Evolutionary conservation across 495 filamentous ascomycete genomes (phyloP).

Genomic region (Podospora pseudopauciseta): DNA sequence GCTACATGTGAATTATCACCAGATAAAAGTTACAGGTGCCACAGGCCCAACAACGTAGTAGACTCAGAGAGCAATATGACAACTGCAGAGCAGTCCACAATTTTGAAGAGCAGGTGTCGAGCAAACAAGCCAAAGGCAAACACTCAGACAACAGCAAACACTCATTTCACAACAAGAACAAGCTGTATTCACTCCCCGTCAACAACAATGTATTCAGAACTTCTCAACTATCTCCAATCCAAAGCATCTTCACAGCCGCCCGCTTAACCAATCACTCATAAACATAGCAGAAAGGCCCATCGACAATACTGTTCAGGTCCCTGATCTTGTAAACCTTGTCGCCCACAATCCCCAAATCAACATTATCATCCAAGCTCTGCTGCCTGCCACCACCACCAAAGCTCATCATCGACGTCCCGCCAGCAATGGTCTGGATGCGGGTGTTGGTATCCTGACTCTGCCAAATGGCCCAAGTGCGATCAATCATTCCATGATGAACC

Average conservation of each 20-base stretch:
- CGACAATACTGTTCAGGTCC: constrained; percentile 43
- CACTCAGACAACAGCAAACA: too few relatives aligned
- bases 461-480: constrained; percentile 67
- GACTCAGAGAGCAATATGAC: not conserved
- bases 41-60: not conserved
- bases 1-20: not conserved
- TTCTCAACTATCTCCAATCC: not conserved
- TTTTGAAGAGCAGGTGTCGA: too few relatives aligned
- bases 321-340: constrained; percentile 40
- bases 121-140: too few relatives aligned
- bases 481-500: constrained; percentile 65
- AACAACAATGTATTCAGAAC: not conserved
- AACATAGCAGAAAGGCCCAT: constrained; percentile 51
- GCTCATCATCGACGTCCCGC: constrained; percentile 39
- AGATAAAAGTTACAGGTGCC: not conserved
- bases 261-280: constrained; percentile 36
- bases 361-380: constrained; percentile 40
- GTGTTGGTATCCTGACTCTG: constrained; percentile 45
- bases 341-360: constrained; percentile 42
- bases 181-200: not conserved
- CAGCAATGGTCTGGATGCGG: constrained; percentile 34
- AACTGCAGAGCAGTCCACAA: too few relatives aligned
- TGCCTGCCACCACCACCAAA: constrained; percentile 30
- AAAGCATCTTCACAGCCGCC: too few relatives aligned
- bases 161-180: too few relatives aligned